phyloP scores from a whole-genome alignment of 768 basidiomycete species.

The Clathrus columnatus region DNA sequence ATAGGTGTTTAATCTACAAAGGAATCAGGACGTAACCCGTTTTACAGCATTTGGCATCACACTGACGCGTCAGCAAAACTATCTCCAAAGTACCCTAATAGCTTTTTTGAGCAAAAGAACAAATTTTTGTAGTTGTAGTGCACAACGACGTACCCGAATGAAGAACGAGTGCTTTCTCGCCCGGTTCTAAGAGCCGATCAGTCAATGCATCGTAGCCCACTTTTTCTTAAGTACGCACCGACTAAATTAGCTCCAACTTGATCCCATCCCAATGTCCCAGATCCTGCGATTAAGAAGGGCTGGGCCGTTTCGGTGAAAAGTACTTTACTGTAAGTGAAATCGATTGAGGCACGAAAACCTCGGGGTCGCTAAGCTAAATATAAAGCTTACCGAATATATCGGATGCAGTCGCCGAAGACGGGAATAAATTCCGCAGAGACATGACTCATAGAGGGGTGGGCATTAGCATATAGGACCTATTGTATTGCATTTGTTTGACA shows the following conservation, averaged over 20 bases:
- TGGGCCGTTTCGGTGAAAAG: conserved; percentile 73
- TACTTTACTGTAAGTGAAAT: conserved; percentile 43
- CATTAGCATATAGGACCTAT: conserved; percentile 92
- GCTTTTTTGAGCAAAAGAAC: background rate
- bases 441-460: conserved; percentile 84
- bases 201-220: background rate
- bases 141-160: conserved; percentile 35
- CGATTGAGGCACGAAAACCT: background rate
- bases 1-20: conserved; percentile 66
- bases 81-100: conserved; percentile 83
- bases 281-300: conserved; percentile 89
- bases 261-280: conserved; percentile 96
- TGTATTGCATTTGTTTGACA: background rate
- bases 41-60: conserved; percentile 3
- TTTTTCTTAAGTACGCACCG: conserved; percentile 17
- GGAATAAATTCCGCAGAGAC: conserved; percentile 82
- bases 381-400: conserved; percentile 60
- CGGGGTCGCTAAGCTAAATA: background rate
- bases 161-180: conserved; percentile 73
- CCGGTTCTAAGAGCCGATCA: conserved; percentile 34
- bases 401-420: conserved; percentile 82
- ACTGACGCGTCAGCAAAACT: conserved; percentile 78
- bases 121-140: background rate
- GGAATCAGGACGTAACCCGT: background rate
- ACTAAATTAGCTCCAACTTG: conserved; percentile 89